phyloP scores from a whole-genome alignment of 805 yeast genomes.

The Teunomyces lycoperdinae region DNA sequence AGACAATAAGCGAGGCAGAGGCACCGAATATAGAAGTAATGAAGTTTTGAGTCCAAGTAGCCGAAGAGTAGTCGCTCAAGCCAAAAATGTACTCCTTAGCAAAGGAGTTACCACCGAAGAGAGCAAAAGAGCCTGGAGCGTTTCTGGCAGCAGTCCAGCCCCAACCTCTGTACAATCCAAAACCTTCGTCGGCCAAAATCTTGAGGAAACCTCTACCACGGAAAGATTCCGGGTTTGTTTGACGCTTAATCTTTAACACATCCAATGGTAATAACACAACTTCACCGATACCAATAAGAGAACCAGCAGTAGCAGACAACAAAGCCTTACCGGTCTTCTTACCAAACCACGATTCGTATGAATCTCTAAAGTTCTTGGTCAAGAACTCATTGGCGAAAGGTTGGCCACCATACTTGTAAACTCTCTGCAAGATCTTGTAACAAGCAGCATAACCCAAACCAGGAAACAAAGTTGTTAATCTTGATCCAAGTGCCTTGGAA shows the following conservation, averaged over 20 bases:
- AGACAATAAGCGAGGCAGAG: slow-evolving; percentile 90
- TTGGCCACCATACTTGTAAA: slow-evolving; percentile 98
- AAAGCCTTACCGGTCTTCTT: slow-evolving; percentile 96
- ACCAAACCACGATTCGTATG: slow-evolving; percentile 79
- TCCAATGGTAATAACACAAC: slow-evolving; percentile 93
- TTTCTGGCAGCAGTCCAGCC: slow-evolving; percentile 99
- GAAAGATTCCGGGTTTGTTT: slow-evolving; percentile 99
- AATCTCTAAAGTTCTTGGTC: slow-evolving; percentile 64
- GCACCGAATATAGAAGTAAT: slow-evolving; percentile 96
- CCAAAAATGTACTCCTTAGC: slow-evolving; percentile 95
- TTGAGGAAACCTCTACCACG: slow-evolving; percentile 94
- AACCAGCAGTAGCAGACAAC: slow-evolving; percentile 96
- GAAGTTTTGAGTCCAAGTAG: slow-evolving; percentile 95
- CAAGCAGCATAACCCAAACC: slow-evolving; percentile 98
- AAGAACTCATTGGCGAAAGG: slow-evolving; percentile 96
- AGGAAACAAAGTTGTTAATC: slow-evolving; percentile 86
- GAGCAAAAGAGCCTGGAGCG: slow-evolving; percentile 97
- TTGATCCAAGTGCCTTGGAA: slow-evolving; percentile 60
- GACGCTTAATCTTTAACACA: slow-evolving; percentile 96
- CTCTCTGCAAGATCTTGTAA: slow-evolving; percentile 94
- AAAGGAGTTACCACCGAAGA: slow-evolving; percentile 98
- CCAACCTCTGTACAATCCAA: slow-evolving; percentile 95
- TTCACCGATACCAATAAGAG: slow-evolving; percentile 96
- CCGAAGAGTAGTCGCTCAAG: slow-evolving; percentile 79
- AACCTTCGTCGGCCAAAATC: slow-evolving; percentile 87